phyloP scores from a whole-genome alignment of 148 eudicot species.

The Nepenthes mirabilis region DNA sequence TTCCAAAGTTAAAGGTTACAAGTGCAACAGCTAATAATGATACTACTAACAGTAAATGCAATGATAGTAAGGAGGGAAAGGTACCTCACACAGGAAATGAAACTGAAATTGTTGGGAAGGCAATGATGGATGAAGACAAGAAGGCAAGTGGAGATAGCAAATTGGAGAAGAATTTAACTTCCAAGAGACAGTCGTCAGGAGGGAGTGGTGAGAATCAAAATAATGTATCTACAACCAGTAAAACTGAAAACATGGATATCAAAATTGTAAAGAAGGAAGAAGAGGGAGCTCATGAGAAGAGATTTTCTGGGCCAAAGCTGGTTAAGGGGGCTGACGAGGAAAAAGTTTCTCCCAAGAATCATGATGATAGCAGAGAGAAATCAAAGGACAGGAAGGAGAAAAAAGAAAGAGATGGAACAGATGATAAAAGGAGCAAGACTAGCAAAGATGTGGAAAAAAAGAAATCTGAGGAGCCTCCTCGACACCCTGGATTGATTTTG shows the following conservation, averaged over 20 bases:
- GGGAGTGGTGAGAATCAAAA: neutral
- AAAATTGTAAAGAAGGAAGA: conserved; percentile 19
- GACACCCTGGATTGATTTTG: conserved; percentile 71
- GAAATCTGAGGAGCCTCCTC: conserved; percentile 73
- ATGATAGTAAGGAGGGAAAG: conserved; percentile 17
- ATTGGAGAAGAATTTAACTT: conserved; percentile 11
- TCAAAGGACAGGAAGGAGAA: conserved; percentile 44
- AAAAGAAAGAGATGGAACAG: conserved; percentile 46
- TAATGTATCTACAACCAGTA: conserved; percentile 6
- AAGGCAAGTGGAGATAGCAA: conserved; percentile 13
- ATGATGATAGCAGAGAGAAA: conserved; percentile 23
- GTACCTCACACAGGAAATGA: conserved; percentile 18
- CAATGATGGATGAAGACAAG: conserved; percentile 10
- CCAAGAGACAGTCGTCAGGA: conserved; percentile 11
- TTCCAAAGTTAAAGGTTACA: conserved; percentile 42
- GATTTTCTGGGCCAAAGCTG: conserved; percentile 17
- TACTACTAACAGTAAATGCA: conserved; percentile 18
- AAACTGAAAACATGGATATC: conserved; percentile 21
- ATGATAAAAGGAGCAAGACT: conserved; percentile 37
- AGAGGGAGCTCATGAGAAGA: conserved; percentile 23
- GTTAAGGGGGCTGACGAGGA: conserved; percentile 12
- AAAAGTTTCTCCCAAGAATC: conserved; percentile 20
- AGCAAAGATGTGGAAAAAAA: conserved; percentile 48
- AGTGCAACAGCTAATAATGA: conserved; percentile 24
- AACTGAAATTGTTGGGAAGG: conserved; percentile 10